Percentiles rank a stretch among this genome's conserved stretches.
Conservation (phyloP, 106 monocot species). For the Apostasia shenzhenica region DNA sequence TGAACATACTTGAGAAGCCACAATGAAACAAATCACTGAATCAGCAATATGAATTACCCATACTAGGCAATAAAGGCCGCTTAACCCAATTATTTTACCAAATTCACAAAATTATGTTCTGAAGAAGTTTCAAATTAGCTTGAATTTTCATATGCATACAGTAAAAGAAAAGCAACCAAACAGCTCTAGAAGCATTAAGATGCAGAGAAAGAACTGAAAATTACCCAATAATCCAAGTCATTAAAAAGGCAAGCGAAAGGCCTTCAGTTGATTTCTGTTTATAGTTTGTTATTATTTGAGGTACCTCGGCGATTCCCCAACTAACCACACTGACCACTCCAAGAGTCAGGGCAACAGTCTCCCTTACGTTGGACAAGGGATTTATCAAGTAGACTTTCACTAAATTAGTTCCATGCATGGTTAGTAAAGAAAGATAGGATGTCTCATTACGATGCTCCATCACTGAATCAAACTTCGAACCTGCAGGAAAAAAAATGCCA, state of each 20-base stretch:
- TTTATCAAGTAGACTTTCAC: conserved; percentile 36
- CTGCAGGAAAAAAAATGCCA: no score
- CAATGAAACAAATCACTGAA: no score
- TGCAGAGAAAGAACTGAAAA: not conserved
- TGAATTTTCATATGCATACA: not conserved
- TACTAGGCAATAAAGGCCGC: no score
- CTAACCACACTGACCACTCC: conserved; percentile 60
- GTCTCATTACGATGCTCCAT: conserved; percentile 18
- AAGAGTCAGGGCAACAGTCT: conserved; percentile 26
- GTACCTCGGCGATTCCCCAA: conserved; percentile 86
- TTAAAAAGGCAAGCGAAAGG: conserved; percentile 56
- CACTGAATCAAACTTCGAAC: not conserved
- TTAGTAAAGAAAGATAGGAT: conserved; percentile 8
- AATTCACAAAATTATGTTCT: no score
- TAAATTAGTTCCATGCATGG: conserved; percentile 26
- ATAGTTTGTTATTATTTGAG: conserved; percentile 74
- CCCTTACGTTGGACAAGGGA: conserved; percentile 24
- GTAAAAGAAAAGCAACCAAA: not conserved
- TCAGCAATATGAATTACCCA: no score
- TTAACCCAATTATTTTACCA: no score
- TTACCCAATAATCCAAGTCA: conserved; percentile 85
- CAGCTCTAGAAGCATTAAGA: not conserved
- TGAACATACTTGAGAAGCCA: no score
- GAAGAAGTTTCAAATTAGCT: no score
- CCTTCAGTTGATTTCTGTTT: conserved; percentile 58